Percentiles rank a stretch among this genome's conserved stretches.
Evolutionary conservation across 768 basidiomycete genomes (phyloP).

Genomic region (Chalciporus sphaerocephalus): DNA sequence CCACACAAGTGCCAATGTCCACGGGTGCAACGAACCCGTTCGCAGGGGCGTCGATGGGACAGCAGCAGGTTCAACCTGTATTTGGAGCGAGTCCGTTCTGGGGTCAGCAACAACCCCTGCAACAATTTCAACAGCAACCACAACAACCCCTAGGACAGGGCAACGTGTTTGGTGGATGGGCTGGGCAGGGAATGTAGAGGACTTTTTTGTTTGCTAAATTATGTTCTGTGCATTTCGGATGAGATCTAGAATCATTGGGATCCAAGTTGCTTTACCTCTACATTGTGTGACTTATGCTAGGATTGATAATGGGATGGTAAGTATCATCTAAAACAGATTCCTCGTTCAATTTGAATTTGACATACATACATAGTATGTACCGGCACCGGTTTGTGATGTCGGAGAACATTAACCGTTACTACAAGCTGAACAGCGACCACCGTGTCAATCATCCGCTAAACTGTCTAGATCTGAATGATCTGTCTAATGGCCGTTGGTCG

Average conservation of each 20-base stretch:
- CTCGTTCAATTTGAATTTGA: too few species aligned
- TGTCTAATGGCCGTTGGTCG: too few species aligned
- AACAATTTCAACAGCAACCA: slow-evolving; percentile 25
- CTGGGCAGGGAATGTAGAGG: slow-evolving; percentile 12
- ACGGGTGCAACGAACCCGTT: slow-evolving; percentile 13
- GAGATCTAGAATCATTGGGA: background rate
- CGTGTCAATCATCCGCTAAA: too few species aligned
- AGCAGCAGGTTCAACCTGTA: slow-evolving; percentile 28
- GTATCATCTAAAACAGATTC: too few species aligned
- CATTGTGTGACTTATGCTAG: background rate
- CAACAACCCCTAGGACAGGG: slow-evolving; percentile 18
- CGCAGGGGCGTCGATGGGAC: slow-evolving; percentile 13
- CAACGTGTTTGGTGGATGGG: slow-evolving; percentile 18
- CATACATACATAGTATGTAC: too few species aligned
- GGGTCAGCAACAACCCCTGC: slow-evolving; percentile 25
- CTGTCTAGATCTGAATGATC: too few species aligned
- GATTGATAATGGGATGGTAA: background rate
- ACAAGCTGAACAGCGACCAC: too few species aligned
- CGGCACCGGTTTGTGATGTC: too few species aligned
- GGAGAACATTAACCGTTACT: too few species aligned
- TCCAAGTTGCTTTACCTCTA: too few species aligned
- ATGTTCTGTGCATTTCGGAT: background rate
- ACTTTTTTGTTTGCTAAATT: slow-evolving; percentile 1
- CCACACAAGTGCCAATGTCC: slow-evolving; percentile 26
- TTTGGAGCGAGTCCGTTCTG: slow-evolving; percentile 13